A percentile compares a stretch with the other conserved stretches of the same genome.
Evolutionary conservation across 2,329 filamentous ascomycete genomes (phyloP).

Genomic region (Aspergillus melleus): DNA sequence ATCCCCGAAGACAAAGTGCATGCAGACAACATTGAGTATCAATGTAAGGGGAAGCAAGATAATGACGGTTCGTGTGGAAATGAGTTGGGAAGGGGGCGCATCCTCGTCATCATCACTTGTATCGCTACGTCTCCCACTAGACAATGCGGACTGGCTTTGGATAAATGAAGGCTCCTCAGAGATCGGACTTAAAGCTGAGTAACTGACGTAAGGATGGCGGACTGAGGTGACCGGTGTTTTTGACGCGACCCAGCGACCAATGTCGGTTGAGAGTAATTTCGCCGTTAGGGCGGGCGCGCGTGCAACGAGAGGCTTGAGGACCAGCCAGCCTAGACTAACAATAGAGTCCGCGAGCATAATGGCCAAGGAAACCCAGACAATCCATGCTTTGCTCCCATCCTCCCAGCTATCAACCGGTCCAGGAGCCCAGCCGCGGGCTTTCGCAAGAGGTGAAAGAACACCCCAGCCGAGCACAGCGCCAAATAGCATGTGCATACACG

Average conservation of each 20-base stretch:
- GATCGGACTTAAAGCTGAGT: constrained; percentile 29
- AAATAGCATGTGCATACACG: constrained; percentile 91
- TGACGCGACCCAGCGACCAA: constrained; percentile 29
- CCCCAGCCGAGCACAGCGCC: constrained; percentile 91
- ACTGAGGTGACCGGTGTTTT: constrained; percentile 15
- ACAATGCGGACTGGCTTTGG: constrained; percentile 8
- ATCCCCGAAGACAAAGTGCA: constrained; percentile 78
- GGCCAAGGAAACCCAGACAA: constrained; percentile 91
- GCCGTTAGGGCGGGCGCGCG: constrained; percentile 42
- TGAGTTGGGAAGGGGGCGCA: constrained; percentile 78
- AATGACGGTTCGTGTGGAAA: constrained; percentile 68
- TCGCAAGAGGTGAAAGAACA: constrained; percentile 83
- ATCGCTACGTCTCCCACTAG: not conserved
- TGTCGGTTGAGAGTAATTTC: constrained; percentile 28
- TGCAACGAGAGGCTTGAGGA: constrained; percentile 62
- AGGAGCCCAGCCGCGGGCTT: constrained; percentile 82
- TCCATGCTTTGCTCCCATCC: constrained; percentile 93
- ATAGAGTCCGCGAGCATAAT: constrained; percentile 97
- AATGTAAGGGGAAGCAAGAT: constrained; percentile 77
- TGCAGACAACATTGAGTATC: constrained; percentile 74
- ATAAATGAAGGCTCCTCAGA: constrained; percentile 20
- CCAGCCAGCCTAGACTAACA: constrained; percentile 79
- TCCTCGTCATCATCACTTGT: constrained; percentile 62
- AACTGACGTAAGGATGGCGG: constrained; percentile 29
- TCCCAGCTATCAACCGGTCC: constrained; percentile 88